Conservation (phyloP, 1,139 yeast genomes). For the Scheffersomyces quercinus region DNA sequence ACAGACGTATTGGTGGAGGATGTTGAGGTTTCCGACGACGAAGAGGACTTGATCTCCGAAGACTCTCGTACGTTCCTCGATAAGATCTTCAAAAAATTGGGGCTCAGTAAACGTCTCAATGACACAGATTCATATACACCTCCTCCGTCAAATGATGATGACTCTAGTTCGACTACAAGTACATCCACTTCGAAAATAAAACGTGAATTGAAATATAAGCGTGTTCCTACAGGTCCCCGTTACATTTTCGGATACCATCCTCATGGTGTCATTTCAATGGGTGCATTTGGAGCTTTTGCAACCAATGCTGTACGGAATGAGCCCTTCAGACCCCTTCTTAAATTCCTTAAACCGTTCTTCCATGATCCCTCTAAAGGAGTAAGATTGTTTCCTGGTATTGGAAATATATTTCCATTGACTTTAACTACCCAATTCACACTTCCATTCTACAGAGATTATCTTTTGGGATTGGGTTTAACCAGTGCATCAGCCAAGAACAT, state of each 20-base stretch:
- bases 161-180: conserved; percentile 7
- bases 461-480: conserved; percentile 78
- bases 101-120: conserved; percentile 42
- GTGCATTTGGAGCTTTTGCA: conserved; percentile 83
- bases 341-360: conserved; percentile 50
- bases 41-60: conserved; percentile 46
- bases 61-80: conserved; percentile 40
- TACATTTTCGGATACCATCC: conserved; percentile 96
- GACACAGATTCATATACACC: conserved; percentile 21
- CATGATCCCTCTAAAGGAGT: conserved; percentile 45
- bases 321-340: conserved; percentile 49
- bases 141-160: conserved; percentile 8
- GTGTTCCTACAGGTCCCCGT: conserved; percentile 62
- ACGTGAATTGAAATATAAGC: conserved; percentile 18
- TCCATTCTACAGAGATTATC: conserved; percentile 89
- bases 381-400: conserved; percentile 76
- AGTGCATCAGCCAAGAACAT: conserved; percentile 82
- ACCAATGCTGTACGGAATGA: conserved; percentile 67
- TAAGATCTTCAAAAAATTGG: conserved; percentile 35
- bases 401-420: conserved; percentile 73
- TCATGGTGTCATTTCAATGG: conserved; percentile 93
- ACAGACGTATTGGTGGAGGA: conserved; percentile 33
- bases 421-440: conserved; percentile 78
- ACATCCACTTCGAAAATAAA: conserved; percentile 4
- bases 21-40: conserved; percentile 35